These are phyloP conservation scores for Medicago ruthenica DNA, from an alignment of 306 rosid species.

Conservation along the genomic window DNA sequence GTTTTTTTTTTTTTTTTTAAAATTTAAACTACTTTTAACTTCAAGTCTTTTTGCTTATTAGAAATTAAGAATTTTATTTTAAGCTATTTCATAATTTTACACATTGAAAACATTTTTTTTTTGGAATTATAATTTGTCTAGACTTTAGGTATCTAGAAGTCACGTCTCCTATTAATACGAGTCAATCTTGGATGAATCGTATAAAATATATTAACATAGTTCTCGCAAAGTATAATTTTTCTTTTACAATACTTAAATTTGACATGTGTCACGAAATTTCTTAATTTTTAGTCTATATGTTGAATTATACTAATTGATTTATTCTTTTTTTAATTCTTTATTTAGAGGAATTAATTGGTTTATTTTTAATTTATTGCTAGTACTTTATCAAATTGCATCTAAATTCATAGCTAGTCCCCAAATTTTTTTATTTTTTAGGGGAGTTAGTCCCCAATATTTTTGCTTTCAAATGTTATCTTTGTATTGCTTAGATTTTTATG, in stretches of 20 bases:
- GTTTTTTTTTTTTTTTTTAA: not conserved
- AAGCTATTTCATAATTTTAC: not conserved
- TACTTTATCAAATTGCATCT: not conserved
- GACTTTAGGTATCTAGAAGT: not conserved
- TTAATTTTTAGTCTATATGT: too few relatives aligned
- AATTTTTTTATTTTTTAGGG: too few relatives aligned
- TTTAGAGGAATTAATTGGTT: too few relatives aligned
- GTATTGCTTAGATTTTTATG: not conserved
- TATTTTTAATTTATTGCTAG: not conserved
- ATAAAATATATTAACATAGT: not conserved
- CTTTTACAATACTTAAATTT: not conserved
- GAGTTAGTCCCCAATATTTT: not conserved
- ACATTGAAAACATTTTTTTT: not conserved
- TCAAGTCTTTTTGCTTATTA: not conserved
- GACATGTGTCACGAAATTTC: not conserved
- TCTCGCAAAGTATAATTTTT: not conserved
- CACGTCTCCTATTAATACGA: too few relatives aligned
- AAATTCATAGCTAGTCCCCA: not conserved
- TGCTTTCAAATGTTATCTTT: not conserved
- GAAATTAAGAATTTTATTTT: not conserved
- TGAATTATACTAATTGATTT: too few relatives aligned
- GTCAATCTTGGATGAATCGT: not conserved
- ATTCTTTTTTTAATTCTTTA: too few relatives aligned
- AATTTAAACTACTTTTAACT: not conserved
- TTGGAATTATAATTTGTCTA: not conserved